A percentile compares a stretch with the other conserved stretches of the same genome.
Conservation (phyloP, 371 early-diverging fungal species). For the Actinomortierella ambigua region DNA sequence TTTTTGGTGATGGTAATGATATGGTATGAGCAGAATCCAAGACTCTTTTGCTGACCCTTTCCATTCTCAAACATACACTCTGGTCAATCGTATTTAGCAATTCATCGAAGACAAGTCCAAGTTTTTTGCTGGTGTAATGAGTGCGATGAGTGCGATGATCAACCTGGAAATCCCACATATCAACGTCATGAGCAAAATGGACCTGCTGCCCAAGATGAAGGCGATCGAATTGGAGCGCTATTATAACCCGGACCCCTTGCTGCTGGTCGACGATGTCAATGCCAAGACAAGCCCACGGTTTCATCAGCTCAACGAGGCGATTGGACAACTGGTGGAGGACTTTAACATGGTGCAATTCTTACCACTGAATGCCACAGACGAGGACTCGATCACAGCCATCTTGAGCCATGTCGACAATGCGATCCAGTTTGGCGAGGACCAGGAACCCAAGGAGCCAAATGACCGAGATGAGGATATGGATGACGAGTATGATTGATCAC, state of each 20-base stretch:
- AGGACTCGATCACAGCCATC: slow-evolving; percentile 89
- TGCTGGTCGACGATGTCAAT: slow-evolving; percentile 83
- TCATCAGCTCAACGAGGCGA: slow-evolving; percentile 85
- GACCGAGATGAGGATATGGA: slow-evolving; percentile 22
- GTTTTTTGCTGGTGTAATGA: slow-evolving; percentile 94
- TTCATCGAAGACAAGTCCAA: slow-evolving; percentile 95
- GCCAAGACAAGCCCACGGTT: slow-evolving; percentile 71
- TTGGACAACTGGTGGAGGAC: slow-evolving; percentile 91
- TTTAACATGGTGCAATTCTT: slow-evolving; percentile 96
- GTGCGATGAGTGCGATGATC: slow-evolving; percentile 94
- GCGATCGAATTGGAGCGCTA: slow-evolving; percentile 72
- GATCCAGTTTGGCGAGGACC: slow-evolving; percentile 96
- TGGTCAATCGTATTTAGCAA: slow-evolving; percentile 54
- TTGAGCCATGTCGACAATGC: slow-evolving; percentile 93
- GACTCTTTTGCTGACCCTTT: not conserved
- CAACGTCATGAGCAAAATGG: slow-evolving; percentile 98
- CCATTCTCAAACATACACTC: not conserved
- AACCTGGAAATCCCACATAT: slow-evolving; percentile 95
- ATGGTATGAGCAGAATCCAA: no score
- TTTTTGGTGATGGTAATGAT: not conserved
- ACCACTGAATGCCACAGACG: slow-evolving; percentile 93
- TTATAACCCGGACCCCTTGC: slow-evolving; percentile 86
- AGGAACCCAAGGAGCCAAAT: slow-evolving; percentile 82
- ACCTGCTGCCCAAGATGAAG: slow-evolving; percentile 74
- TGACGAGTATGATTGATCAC: slow-evolving; percentile 25